Conservation (phyloP, 805 yeast genomes). For the Kodamaea jinghongensis region DNA sequence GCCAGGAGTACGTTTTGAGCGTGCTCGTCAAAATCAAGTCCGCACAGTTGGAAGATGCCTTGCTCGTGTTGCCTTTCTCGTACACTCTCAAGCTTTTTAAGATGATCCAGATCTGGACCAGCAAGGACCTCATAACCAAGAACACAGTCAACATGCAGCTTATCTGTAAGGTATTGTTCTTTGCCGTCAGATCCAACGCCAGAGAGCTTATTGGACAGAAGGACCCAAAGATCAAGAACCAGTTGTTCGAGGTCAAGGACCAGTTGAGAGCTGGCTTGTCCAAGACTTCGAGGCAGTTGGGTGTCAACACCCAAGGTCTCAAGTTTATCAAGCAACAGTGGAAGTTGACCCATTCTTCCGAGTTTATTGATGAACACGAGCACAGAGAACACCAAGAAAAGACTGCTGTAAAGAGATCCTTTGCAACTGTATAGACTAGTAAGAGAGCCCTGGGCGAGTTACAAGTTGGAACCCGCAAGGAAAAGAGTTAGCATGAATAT, state of each 20-base stretch:
- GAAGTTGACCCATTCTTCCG: slow-evolving; percentile 70
- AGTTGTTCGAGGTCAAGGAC: slow-evolving; percentile 59
- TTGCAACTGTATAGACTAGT: neutral
- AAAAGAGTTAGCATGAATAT: too few species aligned
- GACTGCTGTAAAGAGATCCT: slow-evolving; percentile 3
- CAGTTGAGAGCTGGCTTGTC: slow-evolving; percentile 59
- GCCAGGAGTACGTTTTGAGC: slow-evolving; percentile 76
- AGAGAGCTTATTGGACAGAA: slow-evolving; percentile 73
- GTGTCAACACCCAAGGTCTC: slow-evolving; percentile 83
- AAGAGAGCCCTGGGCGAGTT: too few species aligned
- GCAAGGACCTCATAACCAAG: slow-evolving; percentile 34
- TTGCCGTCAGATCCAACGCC: slow-evolving; percentile 69
- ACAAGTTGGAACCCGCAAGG: too few species aligned
- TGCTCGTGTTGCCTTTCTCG: slow-evolving; percentile 86
- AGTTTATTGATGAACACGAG: slow-evolving; percentile 68
- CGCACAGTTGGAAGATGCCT: slow-evolving; percentile 88
- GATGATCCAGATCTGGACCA: slow-evolving; percentile 76
- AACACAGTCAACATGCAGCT: slow-evolving; percentile 55
- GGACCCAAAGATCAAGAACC: slow-evolving; percentile 60
- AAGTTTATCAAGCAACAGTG: slow-evolving; percentile 72
- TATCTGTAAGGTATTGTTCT: slow-evolving; percentile 73
- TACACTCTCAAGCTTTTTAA: slow-evolving; percentile 67
- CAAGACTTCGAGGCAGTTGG: slow-evolving; percentile 57
- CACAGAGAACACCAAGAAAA: slow-evolving; percentile 25
- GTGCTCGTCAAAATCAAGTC: slow-evolving; percentile 69